Percentiles rank a stretch among this genome's conserved stretches.
Evolutionary conservation across 305 asterid genomes (phyloP).

Genomic region (Fraxinus platypoda): DNA sequence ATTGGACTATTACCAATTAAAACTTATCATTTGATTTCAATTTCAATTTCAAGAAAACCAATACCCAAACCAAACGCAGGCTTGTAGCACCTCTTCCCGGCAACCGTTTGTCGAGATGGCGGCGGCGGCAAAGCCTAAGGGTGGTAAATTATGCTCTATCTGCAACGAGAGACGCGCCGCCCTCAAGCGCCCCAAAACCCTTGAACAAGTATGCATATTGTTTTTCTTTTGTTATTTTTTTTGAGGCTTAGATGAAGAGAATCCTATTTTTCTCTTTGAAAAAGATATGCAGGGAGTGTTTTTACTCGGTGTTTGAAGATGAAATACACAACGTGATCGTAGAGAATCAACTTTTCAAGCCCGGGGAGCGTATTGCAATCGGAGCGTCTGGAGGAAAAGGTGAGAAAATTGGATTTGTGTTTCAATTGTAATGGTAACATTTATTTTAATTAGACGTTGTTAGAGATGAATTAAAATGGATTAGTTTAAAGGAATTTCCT

Average conservation of each 20-base stretch:
- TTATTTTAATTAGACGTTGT: not conserved
- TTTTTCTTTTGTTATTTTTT: not conserved
- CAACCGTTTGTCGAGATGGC: slow-evolving; percentile 10
- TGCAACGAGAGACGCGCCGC: slow-evolving; percentile 73
- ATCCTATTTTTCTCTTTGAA: not conserved
- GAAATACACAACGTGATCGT: slow-evolving; percentile 81
- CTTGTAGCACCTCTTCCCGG: not conserved
- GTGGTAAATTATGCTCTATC: slow-evolving; percentile 48
- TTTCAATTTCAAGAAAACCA: too few species aligned
- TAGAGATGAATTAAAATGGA: not conserved
- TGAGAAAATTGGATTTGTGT: slow-evolving; percentile 4
- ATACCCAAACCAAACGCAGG: not conserved
- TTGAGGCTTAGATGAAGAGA: not conserved
- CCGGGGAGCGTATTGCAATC: slow-evolving; percentile 85
- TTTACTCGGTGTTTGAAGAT: slow-evolving; percentile 74
- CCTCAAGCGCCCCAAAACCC: slow-evolving; percentile 93
- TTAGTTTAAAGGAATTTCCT: not conserved
- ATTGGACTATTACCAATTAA: too few species aligned
- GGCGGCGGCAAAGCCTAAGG: slow-evolving; percentile 52
- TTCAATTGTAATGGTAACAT: not conserved
- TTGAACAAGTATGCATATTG: slow-evolving; percentile 56
- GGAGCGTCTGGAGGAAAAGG: slow-evolving; percentile 99
- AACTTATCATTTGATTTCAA: too few species aligned
- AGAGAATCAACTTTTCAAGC: slow-evolving; percentile 74
- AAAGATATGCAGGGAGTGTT: slow-evolving; percentile 92